Base-by-base conservation (phyloP, 202 grass and related monocot genomes). In the Elaeis oleifera region DNA sequence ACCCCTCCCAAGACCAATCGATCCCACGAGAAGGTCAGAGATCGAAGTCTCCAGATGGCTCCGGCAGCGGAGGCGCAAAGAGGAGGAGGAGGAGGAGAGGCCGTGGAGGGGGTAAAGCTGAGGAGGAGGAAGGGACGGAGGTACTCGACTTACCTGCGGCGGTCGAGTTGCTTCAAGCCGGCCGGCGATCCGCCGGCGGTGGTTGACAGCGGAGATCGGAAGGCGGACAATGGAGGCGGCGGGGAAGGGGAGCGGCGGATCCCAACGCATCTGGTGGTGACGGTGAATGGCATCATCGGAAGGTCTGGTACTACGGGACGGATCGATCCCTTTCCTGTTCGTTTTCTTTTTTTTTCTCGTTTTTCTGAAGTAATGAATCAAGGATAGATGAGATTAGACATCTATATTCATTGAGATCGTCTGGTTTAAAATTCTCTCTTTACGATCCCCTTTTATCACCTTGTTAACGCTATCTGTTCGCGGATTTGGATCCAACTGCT, bases 201-300 rank as follows among this genome's bases (percentile, higher is more conserved):
- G 36, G 36, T 13, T 13, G 36, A 44, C 67, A 2, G 65, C 19
- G 51, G 18, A 6, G 64, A 29, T 21, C 2, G 28, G 51, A 21
- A 5, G 20, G 23, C 60, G 32, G 78, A 50, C 17, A 64, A n/a
- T 4, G 58, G 51, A 64, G 75, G 63, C 36, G 63, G 59, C 9
- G 64, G 61, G 59, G 74, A 49, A 16, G 81, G 4, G 68, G 72
- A 50, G 16, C 72, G 53, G 36, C 53, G 53, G 60, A 72, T 24
- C 53, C 90, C 86, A 6, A 65, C 76, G 48, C 91, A 91, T 78
- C 79, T 91, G 53, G 76, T 96, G 22, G 91, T 96, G 11, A 90
- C 69, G 49, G 87, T 90, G 60, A 90, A 90, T 73, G 91, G 91
- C 62, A 76, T 96, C 74, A 66, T 90, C 55, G 91, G 91, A 53